Percentiles rank a stretch among this genome's conserved stretches.
These are phyloP conservation scores for Zymoseptoria passerinii DNA, from an alignment of 2,329 filamentous ascomycete species.

Conservation along the genomic window DNA sequence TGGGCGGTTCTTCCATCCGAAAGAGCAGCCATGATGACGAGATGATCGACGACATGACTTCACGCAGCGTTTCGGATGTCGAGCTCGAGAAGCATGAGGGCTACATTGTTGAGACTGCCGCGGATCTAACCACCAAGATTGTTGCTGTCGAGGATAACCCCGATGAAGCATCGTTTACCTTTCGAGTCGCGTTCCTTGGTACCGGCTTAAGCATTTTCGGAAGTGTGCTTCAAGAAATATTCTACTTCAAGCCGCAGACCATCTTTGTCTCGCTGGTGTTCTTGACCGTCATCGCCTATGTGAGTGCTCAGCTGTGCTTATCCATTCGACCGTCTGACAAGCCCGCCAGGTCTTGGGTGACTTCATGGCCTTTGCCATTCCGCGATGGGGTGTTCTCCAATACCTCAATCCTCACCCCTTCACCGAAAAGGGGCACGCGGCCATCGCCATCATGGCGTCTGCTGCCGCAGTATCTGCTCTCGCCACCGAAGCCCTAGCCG, in stretches of 20 bases:
- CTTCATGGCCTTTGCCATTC: slow-evolving; percentile 31
- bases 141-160: slow-evolving; percentile 34
- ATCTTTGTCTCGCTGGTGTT: slow-evolving; percentile 40
- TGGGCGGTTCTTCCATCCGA: neutral
- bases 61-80: neutral
- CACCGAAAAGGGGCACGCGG: slow-evolving; percentile 30
- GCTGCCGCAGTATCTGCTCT: slow-evolving; percentile 30
- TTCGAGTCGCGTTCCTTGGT: slow-evolving; percentile 35
- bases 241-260: slow-evolving; percentile 42
- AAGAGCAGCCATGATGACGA: neutral
- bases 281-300: slow-evolving; percentile 38
- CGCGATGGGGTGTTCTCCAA: slow-evolving; percentile 27
- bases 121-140: slow-evolving; percentile 28
- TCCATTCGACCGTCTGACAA: neutral
- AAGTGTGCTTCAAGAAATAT: slow-evolving; percentile 37
- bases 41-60: neutral
- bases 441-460: slow-evolving; percentile 39
- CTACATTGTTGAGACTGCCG: slow-evolving; percentile 16
- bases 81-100: neutral
- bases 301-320: slow-evolving; percentile 8
- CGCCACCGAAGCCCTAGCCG: slow-evolving; percentile 37
- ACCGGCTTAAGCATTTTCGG: slow-evolving; percentile 22
- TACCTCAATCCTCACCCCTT: slow-evolving; percentile 35
- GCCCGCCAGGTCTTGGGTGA: slow-evolving; percentile 27
- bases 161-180: slow-evolving; percentile 31